phyloP scores from a whole-genome alignment of 2,329 filamentous ascomycete genomes.

The Stemphylium beticola region DNA sequence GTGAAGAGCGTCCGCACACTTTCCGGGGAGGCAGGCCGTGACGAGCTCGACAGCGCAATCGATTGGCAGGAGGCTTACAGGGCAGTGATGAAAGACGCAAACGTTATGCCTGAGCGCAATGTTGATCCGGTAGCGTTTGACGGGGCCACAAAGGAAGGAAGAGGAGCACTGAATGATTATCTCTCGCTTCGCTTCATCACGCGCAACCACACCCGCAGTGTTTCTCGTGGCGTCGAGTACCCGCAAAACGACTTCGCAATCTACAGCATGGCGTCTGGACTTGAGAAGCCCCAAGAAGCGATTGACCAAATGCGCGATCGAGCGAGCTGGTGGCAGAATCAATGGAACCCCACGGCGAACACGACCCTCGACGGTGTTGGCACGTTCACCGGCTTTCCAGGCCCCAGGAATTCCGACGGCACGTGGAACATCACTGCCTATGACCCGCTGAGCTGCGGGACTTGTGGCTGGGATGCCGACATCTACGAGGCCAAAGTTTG shows the following conservation, averaged over 20 bases:
- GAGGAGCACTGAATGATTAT: slow-evolving; percentile 30
- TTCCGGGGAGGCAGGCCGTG: slow-evolving; percentile 2
- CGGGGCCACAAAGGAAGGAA: slow-evolving; percentile 35
- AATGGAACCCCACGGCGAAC: slow-evolving; percentile 55
- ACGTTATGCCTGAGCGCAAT: slow-evolving; percentile 38
- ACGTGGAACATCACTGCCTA: slow-evolving; percentile 65
- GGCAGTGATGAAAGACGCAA: slow-evolving; percentile 46
- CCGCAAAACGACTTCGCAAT: slow-evolving; percentile 59
- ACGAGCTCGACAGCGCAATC: slow-evolving; percentile 21
- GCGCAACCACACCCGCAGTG: slow-evolving; percentile 39
- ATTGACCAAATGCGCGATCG: slow-evolving; percentile 60
- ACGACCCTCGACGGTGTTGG: slow-evolving; percentile 41
- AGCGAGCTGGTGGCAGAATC: slow-evolving; percentile 68
- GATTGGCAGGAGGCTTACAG: slow-evolving; percentile 44
- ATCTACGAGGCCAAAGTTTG: slow-evolving; percentile 74
- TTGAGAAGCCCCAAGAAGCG: slow-evolving; percentile 60
- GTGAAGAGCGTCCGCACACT: slow-evolving; percentile 36
- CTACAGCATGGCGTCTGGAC: slow-evolving; percentile 62
- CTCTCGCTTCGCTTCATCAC: slow-evolving; percentile 44
- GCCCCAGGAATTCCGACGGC: slow-evolving; percentile 67
- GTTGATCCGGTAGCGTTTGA: slow-evolving; percentile 32
- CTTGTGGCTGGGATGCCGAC: slow-evolving; percentile 26
- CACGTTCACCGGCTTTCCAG: slow-evolving; percentile 68
- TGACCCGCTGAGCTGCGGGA: slow-evolving; percentile 56
- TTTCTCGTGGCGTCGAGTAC: slow-evolving; percentile 46